Evolutionary conservation across 495 filamentous ascomycete genomes (phyloP), one percentile per base, ranked within the genome.

Genomic region (Cetradonia linearis): DNA sequence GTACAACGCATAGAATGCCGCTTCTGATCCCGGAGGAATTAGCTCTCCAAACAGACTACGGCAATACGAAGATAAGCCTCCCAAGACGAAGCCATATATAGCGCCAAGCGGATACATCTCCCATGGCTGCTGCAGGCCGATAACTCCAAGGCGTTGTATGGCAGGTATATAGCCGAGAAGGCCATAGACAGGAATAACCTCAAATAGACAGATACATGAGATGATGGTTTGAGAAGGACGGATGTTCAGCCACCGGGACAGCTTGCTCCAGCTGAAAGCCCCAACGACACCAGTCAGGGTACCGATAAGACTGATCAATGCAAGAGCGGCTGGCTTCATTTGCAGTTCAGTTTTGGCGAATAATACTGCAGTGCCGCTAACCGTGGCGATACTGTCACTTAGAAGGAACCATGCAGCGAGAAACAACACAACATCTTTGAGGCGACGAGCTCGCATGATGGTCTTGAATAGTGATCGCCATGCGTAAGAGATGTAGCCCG

Each of bases 21-120:
- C 90, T 73, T 98, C 93, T 27, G 84, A 93, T 13, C 93, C 93
- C 0, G 91, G 89, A 27, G 93, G 93, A 64, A 98, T 86, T 37
- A 98, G 77, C 69, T 96, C 89, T 27, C 90, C 91, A 68, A 86
- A 98, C 44, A 98, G 78, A 67, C 87, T 92, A 16, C 93, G 87
- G 66, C 93, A 97, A 70, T 97, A 95, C 23, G 87, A 88, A 40
- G 86, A 89, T n/a, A 98, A 73, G 0, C 93, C 93, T 18, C 92
- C 93, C 56, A 98, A 83, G 4, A 96, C 91, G 58, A 98, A 81
- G 3, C 93, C 93, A 67, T 96, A 98, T 49, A 98, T 80, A 7
- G 86, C 86, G 0, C 89, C 90, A 2, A 98, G 74, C 3, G 89
- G 88, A 69, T 93, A 97, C 90, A 98, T 96, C 69, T 98, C 93